Base-by-base conservation (phyloP, 768 basidiomycete species). In the Kwoniella bestiolae region DNA sequence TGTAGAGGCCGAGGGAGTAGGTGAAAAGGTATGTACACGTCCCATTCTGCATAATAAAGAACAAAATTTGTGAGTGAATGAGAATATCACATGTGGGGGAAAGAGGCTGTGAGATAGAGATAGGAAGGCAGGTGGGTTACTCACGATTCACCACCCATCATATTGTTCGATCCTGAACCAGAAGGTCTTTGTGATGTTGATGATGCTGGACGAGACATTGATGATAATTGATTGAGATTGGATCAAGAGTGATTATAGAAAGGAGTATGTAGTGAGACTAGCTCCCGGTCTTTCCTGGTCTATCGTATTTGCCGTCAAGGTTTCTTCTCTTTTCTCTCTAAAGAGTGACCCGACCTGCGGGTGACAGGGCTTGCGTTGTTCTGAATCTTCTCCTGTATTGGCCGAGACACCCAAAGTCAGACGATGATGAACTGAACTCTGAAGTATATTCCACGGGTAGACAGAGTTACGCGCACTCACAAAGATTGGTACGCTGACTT, bases 11-110 rank as follows among this genome's bases (percentile, higher is more conserved):
- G 65, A 60, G n/a, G 65, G 58, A 2, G 58, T 66, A 18, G 65
- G 65, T n/a, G 65, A 66, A 49, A 60, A 66, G 38, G 65, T 60
- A 38, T 60, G 65, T 11, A 66, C 59, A 52, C 65, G 65, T 65
- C 63, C 63, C 63, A 65, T 65, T 35, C 63, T 65, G 23, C 41
- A 35, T 38, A n/a, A n/a, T 56, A 31, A 16, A 38, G 12, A 18
- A 14, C 12, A 41, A 41, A 41, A 41, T n/a, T 23, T 23, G 26
- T 11, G 26, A 29, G 31, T 3, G 57, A 16, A 29, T 21, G 31
- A 11, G 21, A 28, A 21, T 31, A 53, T 9, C 25, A 28, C 28
- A 53, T 18, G 56, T 9, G 44, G 12, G 23, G 56, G 3, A 0
- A 3, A 32, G 26, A 52, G 50, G 50, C 50, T 16, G 50, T 47